Evolutionary conservation across 805 yeast genomes (phyloP), one percentile per base, ranked within the genome.

Genomic region (Candida takata): DNA sequence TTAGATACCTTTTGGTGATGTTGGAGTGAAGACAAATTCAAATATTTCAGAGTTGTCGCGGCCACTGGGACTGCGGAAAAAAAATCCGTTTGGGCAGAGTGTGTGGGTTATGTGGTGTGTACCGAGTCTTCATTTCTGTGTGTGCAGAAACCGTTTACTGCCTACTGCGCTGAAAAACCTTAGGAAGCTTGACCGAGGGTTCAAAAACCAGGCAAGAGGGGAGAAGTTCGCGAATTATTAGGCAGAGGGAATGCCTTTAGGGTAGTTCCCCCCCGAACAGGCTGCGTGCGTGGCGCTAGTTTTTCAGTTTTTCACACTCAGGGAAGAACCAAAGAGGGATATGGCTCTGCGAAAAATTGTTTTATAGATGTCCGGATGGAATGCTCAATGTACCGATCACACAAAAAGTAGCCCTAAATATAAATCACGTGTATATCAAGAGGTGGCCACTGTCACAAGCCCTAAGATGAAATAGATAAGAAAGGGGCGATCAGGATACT

Each of bases 31-130:
- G 46, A 33, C 32, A 39, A 38, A 42, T 37, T 40, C 36, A 42
- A 48, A 46, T 46, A 48, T 46, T 45, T 45, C 50, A 44, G 44
- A 31, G 44, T 35, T 30, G 39, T 30, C 41, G 45, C 47, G 47
- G 32, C 24, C 27, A 13, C 23, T 32, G 45, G 33, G 40, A 37
- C 40, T 35, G 42, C 41, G 26, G 42, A 36, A 40, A 40, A 42
- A 40, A 38, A 26, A 14, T 13, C n/a, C n/a, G n/a, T n/a, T n/a
- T n/a, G n/a, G n/a, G n/a, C n/a, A n/a, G n/a, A n/a, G n/a, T n/a
- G n/a, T n/a, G n/a, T n/a, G n/a, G 32, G 24, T 8, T 10, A 24
- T 16, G 34, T 12, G 19, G 34, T 17, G 23, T 15, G 13, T 12
- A 31, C 28, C 24, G 21, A 3, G 8, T 5, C n/a, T 15, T 29